Conservation (phyloP, 331 rosid genomes). For the Stylosanthes scabra region DNA sequence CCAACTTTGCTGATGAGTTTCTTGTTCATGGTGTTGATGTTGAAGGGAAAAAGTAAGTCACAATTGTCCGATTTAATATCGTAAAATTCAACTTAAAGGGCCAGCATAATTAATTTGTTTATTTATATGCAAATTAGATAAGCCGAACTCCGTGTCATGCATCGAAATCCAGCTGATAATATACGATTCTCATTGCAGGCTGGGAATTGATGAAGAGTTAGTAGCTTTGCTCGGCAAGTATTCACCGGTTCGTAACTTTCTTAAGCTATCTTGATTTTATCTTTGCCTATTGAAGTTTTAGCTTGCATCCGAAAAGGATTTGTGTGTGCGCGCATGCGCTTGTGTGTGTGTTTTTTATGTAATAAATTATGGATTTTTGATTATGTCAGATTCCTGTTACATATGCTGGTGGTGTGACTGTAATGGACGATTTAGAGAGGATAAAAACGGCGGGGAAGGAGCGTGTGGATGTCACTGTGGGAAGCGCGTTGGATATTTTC, state of each 20-base stretch:
- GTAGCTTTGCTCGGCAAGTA: constrained; percentile 85
- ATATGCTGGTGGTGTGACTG: constrained; percentile 93
- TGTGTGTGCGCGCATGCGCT: too few species aligned
- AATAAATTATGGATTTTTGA: not conserved
- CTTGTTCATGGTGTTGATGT: constrained; percentile 97
- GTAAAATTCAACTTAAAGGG: not conserved
- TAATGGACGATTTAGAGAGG: constrained; percentile 81
- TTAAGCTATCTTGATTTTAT: constrained; percentile 13
- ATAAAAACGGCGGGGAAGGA: constrained; percentile 77
- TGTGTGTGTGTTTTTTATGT: too few species aligned
- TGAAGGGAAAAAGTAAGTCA: constrained; percentile 92
- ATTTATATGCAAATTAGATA: constrained; percentile 4
- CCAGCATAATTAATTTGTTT: not conserved
- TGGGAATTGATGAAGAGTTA: constrained; percentile 97
- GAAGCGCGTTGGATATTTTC: constrained; percentile 90
- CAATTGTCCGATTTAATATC: not conserved
- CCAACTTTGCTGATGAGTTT: constrained; percentile 89
- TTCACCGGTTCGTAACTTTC: constrained; percentile 72
- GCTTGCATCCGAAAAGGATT: too few species aligned
- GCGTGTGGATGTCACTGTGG: constrained; percentile 81
- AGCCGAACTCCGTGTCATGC: constrained; percentile 12
- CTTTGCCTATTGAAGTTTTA: constrained; percentile 5
- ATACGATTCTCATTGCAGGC: constrained; percentile 51
- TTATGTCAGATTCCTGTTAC: constrained; percentile 84
- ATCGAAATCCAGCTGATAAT: constrained; percentile 30